Percentiles rank a stretch among this genome's conserved stretches.
These are phyloP conservation scores for Amanita muscaria DNA, from an alignment of 768 basidiomycete species.

Conservation along the genomic window DNA sequence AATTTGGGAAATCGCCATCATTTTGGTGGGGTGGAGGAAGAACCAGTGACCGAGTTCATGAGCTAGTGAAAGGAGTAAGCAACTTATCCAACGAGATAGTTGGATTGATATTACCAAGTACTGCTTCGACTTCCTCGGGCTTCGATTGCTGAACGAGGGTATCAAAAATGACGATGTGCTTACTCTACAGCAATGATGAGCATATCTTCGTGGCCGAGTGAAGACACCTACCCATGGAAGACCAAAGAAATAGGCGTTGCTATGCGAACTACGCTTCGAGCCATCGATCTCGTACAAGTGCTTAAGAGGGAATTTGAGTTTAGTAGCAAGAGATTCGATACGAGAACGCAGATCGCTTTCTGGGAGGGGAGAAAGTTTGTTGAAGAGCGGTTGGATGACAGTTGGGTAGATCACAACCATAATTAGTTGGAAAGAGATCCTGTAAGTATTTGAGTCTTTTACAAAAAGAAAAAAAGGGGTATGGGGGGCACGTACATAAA, in stretches of 20 bases:
- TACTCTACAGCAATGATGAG: conserved; percentile 42
- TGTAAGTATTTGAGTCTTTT: conserved; percentile 18
- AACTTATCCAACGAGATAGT: conserved; percentile 2
- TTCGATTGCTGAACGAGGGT: conserved; percentile 89
- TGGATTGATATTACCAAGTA: conserved; percentile 48
- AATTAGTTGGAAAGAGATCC: conserved; percentile 73
- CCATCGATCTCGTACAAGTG: too few relatives aligned
- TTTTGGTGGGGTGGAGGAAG: conserved; percentile 81
- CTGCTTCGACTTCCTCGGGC: conserved; percentile 91
- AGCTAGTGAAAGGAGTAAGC: conserved; percentile 30
- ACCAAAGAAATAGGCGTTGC: conserved; percentile 99
- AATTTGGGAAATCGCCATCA: conserved; percentile 77
- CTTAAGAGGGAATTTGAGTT: conserved; percentile 90
- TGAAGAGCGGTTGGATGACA: conserved; percentile 92
- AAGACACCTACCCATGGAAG: conserved; percentile 65
- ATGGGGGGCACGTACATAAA: conserved; percentile 68
- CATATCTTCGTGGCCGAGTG: not conserved
- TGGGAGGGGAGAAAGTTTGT: conserved; percentile 85
- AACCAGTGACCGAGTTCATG: conserved; percentile 99
- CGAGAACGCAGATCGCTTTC: conserved; percentile 68
- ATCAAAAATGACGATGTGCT: conserved; percentile 95
- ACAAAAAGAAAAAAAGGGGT: not conserved
- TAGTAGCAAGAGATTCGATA: conserved; percentile 68
- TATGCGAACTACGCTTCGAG: conserved; percentile 90
- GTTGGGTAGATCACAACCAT: conserved; percentile 81